These are phyloP conservation scores for Ceratopteris richardii DNA, from an alignment of 75 land plant genomes.

Conservation along the genomic window DNA sequence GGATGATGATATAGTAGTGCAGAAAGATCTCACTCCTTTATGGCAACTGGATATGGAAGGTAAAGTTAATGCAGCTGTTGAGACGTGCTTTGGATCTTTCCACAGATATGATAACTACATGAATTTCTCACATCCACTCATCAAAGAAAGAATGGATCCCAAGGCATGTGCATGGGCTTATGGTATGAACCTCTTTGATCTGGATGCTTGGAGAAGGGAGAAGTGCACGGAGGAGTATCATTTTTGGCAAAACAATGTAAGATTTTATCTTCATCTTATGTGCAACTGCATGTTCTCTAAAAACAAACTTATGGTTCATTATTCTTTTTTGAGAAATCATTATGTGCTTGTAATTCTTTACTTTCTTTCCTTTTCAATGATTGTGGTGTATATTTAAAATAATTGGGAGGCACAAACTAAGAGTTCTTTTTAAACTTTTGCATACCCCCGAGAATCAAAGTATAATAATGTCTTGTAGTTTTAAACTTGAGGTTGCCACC, in stretches of 20 bases:
- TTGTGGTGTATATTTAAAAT: too few species aligned
- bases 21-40: constrained; percentile 57
- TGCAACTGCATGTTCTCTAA: too few species aligned
- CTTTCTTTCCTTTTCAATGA: too few species aligned
- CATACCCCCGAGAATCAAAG: too few species aligned
- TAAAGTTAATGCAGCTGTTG: constrained; percentile 82
- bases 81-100: constrained; percentile 77
- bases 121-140: constrained; percentile 58
- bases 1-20: constrained; percentile 90
- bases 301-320: too few species aligned
- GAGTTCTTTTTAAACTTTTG: too few species aligned
- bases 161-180: constrained; percentile 86
- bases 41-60: constrained; percentile 77
- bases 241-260: constrained; percentile 60
- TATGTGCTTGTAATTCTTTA: too few species aligned
- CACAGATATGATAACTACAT: constrained; percentile 54
- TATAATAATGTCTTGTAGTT: too few species aligned
- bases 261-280: too few species aligned
- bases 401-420: too few species aligned
- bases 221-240: constrained; percentile 62
- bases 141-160: constrained; percentile 44
- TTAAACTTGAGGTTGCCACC: too few species aligned
- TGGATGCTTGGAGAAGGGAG: constrained; percentile 76
- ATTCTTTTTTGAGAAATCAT: too few species aligned
- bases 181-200: constrained; percentile 84